These are phyloP conservation scores for Botryobasidium botryosum DNA, from an alignment of 768 basidiomycete genomes.

Conservation along the genomic window DNA sequence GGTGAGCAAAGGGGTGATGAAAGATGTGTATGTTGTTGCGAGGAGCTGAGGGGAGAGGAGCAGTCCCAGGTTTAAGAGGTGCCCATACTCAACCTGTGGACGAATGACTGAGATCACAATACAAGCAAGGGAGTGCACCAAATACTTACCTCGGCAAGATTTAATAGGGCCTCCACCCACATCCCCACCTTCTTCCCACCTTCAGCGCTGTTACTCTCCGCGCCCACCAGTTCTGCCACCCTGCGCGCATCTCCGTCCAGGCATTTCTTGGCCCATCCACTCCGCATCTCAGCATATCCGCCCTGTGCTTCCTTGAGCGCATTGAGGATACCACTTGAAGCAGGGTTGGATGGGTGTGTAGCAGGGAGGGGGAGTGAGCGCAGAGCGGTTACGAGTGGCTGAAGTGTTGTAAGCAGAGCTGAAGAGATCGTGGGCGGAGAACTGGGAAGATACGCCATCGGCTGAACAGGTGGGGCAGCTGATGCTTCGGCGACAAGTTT, in stretches of 20 bases:
- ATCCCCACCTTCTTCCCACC: conserved; percentile 55
- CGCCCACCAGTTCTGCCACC: conserved; percentile 44
- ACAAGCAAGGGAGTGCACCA: neutral
- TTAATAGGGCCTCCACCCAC: conserved; percentile 50
- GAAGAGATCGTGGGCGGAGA: conserved; percentile 29
- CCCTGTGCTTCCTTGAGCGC: conserved; percentile 61
- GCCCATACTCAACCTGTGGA: conserved; percentile 45
- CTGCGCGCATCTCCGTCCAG: conserved; percentile 55
- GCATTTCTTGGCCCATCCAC: conserved; percentile 58
- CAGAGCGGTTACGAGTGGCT: conserved; percentile 41
- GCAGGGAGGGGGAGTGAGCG: conserved; percentile 57
- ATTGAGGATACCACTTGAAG: conserved; percentile 41
- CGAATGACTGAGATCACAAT: neutral
- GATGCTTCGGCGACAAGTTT: conserved; percentile 75
- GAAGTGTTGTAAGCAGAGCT: conserved; percentile 35
- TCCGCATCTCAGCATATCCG: conserved; percentile 78
- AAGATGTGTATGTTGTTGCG: conserved; percentile 39
- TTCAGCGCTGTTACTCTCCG: conserved; percentile 31
- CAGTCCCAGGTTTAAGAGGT: conserved; percentile 46
- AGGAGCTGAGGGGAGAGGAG: conserved; percentile 34
- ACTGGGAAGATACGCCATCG: conserved; percentile 13
- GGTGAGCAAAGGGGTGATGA: conserved; percentile 45
- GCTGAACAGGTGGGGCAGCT: conserved; percentile 35
- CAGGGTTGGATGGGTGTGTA: conserved; percentile 72
- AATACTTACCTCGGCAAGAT: conserved; percentile 42